phyloP scores from a whole-genome alignment of 192 early-diverging fungal species.

The Gaertneriomyces semiglobifer region DNA sequence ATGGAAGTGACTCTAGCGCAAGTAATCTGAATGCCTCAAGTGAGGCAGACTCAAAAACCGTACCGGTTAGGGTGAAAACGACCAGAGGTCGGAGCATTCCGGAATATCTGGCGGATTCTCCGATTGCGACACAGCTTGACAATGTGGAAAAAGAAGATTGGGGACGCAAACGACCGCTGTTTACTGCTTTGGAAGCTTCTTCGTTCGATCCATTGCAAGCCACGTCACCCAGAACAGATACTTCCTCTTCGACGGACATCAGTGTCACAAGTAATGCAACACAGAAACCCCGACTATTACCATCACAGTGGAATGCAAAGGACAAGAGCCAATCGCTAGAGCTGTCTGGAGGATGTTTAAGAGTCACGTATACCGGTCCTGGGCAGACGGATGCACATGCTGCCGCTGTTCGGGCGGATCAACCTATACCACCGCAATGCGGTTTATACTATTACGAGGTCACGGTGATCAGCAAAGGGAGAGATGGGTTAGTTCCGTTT shows the following conservation, averaged over 20 bases:
- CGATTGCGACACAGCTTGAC: not conserved
- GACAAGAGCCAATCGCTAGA: conserved; percentile 55
- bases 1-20: too few relatives aligned
- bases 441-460: conserved; percentile 95
- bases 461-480: conserved; percentile 76
- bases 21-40: too few relatives aligned
- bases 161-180: conserved; percentile 16
- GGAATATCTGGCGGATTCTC: conserved; percentile 24
- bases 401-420: conserved; percentile 74
- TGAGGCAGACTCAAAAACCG: not conserved
- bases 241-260: not conserved
- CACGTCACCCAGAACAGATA: not conserved
- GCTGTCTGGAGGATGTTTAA: conserved; percentile 36
- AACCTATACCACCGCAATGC: conserved; percentile 76
- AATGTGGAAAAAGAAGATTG: not conserved
- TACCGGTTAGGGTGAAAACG: conserved; percentile 14
- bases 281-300: conserved; percentile 32
- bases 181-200: conserved; percentile 9
- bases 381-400: conserved; percentile 75
- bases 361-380: conserved; percentile 50
- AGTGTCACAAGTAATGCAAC: not conserved
- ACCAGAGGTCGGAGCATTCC: conserved; percentile 11
- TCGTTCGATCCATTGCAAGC: conserved; percentile 13
- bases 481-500: conserved; percentile 59
- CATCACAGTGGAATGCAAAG: conserved; percentile 58